Evolutionary conservation across 495 filamentous ascomycete genomes (phyloP), one percentile per base, ranked within the genome.

Genomic region (Symbiotaphrina buchneri): DNA sequence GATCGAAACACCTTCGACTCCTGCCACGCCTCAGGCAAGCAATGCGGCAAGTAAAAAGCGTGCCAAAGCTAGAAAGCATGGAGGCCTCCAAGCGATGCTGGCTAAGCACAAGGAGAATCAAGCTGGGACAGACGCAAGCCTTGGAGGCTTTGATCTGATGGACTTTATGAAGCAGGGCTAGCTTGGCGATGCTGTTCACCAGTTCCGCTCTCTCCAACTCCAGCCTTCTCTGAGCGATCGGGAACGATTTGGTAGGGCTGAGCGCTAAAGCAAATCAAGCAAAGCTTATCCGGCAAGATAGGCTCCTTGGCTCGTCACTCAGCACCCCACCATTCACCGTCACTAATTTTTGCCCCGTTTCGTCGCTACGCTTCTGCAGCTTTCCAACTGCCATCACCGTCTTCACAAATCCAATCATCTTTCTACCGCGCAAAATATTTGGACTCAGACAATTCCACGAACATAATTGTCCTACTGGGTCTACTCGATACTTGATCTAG

Each of bases 11-110:
- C 10, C 8, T 27, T 14, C 16, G 15, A 27, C 34, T 33, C 17
- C 19, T 27, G 13, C 14, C 31, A 38, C 29, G 22, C 23, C 30
- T 8, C 21, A 30, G 2, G 43, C 41, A 4, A 54, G 57, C 0
- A 70, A 65, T 41, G 47, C 55, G 14, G 65, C 42, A 43, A 72
- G 63, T 47, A 71, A 62, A 41, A 64, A 67, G 32, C 47, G 67
- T 44, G 64, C 62, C 16, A 69, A 69, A 35, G 48, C 59, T 14
- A 43, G 68, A 16, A 73, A 71, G 36, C 55, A 68, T 34, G 56
- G 60, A 10, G 56, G 65, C 2, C 45, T 73, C n/a, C 63, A 68
- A 44, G 60, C 63, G 26, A 40, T 68, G 14, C 43, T 73, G 13
- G 61, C 59, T 10, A 58, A 63, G 17, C 64, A 59, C 41, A 57